Conservation (phyloP, 495 filamentous ascomycete species). For the Pseudomonodictys pantanalensis region DNA sequence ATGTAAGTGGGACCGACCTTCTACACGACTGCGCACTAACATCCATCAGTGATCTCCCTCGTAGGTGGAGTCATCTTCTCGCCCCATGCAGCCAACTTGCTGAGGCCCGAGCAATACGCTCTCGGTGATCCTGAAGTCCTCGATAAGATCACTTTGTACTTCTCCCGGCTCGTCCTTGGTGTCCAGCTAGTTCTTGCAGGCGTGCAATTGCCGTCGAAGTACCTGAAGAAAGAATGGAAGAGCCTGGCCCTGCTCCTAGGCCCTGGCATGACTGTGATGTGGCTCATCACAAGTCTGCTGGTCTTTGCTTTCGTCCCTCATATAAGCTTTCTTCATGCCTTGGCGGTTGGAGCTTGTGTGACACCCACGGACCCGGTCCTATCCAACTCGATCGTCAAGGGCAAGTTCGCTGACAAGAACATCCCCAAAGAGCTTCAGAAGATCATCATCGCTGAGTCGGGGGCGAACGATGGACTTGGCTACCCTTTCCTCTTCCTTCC, state of each 20-base stretch:
- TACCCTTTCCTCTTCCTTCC: slow-evolving; percentile 88
- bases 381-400: slow-evolving; percentile 88
- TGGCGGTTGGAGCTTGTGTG: slow-evolving; percentile 78
- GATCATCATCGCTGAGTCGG: slow-evolving; percentile 87
- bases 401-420: slow-evolving; percentile 88
- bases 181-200: slow-evolving; percentile 89
- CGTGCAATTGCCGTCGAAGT: slow-evolving; percentile 85
- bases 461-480: slow-evolving; percentile 90
- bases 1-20: slow-evolving; percentile 52
- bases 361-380: slow-evolving; percentile 91
- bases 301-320: slow-evolving; percentile 77
- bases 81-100: slow-evolving; percentile 72
- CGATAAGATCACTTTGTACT: slow-evolving; percentile 69
- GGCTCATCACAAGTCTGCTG: slow-evolving; percentile 75
- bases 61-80: slow-evolving; percentile 75
- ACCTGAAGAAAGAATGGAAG: slow-evolving; percentile 77
- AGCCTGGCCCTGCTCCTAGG: slow-evolving; percentile 73
- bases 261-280: slow-evolving; percentile 85
- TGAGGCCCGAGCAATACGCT: slow-evolving; percentile 75
- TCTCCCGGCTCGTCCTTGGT: slow-evolving; percentile 83
- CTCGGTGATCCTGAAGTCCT: slow-evolving; percentile 57
- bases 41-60: slow-evolving; percentile 69
- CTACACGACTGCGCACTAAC: neutral
- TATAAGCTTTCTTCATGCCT: slow-evolving; percentile 69
- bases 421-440: slow-evolving; percentile 77